These are phyloP conservation scores for Nepenthes gracilis DNA, from an alignment of 148 eudicot species.

Conservation along the genomic window DNA sequence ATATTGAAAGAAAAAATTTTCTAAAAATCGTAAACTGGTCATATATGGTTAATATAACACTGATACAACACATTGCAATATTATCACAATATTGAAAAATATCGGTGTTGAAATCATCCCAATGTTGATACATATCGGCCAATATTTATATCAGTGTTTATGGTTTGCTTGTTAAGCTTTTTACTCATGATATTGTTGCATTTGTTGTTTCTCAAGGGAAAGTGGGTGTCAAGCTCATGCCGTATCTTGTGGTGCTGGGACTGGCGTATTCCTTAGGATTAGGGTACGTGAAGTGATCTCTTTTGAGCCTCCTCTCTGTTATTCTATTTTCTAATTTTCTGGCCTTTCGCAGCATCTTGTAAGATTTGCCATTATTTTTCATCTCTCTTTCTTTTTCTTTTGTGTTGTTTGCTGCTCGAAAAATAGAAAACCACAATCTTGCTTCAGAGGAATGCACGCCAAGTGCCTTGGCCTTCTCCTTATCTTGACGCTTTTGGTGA, in stretches of 20 bases:
- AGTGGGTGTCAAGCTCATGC: constrained; percentile 75
- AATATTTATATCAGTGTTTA: background rate
- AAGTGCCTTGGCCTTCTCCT: constrained; percentile 89
- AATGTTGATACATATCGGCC: too few relatives aligned
- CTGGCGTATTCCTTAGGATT: constrained; percentile 71
- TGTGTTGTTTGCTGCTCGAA: background rate
- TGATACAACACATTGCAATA: too few relatives aligned
- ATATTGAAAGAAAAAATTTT: too few relatives aligned
- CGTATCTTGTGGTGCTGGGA: constrained; percentile 79
- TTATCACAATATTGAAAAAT: too few relatives aligned
- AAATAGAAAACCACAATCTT: constrained; percentile 70
- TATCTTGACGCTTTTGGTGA: constrained; percentile 96
- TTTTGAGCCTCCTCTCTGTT: background rate
- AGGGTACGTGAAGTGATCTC: constrained; percentile 33
- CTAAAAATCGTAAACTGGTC: too few relatives aligned
- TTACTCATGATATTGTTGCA: background rate
- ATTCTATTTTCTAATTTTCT: background rate
- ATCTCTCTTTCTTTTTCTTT: background rate
- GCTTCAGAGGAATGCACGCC: constrained; percentile 90
- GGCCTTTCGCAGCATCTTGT: background rate
- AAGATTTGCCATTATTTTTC: background rate
- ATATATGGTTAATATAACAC: too few relatives aligned
- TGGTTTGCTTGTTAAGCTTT: background rate
- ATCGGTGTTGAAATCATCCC: too few relatives aligned
- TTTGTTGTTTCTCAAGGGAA: constrained; percentile 33